Percentiles rank a stretch among this genome's conserved stretches.
These are phyloP conservation scores for Ustilago shanxiensis DNA, from an alignment of 1,284 basidiomycete species.

Conservation along the genomic window DNA sequence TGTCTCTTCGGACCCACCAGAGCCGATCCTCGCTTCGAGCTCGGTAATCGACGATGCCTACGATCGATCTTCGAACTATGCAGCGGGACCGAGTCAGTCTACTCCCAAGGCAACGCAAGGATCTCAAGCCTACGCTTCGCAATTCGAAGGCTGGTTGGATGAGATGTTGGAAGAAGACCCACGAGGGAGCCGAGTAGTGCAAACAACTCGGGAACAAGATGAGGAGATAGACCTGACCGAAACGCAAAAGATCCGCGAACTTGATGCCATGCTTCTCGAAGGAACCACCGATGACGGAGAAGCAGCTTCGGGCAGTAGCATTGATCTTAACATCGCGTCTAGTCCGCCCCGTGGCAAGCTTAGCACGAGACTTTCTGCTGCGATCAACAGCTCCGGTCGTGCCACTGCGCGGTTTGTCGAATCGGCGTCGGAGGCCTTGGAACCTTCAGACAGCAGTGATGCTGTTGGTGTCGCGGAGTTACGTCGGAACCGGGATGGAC, in stretches of 20 bases:
- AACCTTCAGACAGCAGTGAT: conserved; percentile 28
- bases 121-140: conserved; percentile 42
- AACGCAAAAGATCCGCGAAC: conserved; percentile 37
- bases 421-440: background rate
- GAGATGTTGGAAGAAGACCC: conserved; percentile 37
- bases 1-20: conserved; percentile 29
- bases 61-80: conserved; percentile 19
- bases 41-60: conserved; percentile 18
- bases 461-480: conserved; percentile 1
- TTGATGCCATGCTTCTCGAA: conserved; percentile 30
- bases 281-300: conserved; percentile 7
- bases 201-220: background rate
- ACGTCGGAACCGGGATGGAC: conserved; percentile 24
- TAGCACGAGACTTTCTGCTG: conserved; percentile 24
- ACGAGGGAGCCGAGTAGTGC: background rate
- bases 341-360: conserved; percentile 38
- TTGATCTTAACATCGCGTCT: conserved; percentile 38
- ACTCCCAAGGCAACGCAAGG: conserved; percentile 33
- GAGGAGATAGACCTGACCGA: conserved; percentile 20
- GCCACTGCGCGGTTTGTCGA: background rate
- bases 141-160: conserved; percentile 44
- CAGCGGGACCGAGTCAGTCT: conserved; percentile 31
- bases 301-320: conserved; percentile 6
- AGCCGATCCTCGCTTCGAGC: conserved; percentile 21
- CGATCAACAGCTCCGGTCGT: conserved; percentile 29